phyloP scores from a whole-genome alignment of 2,329 filamentous ascomycete genomes.

The Albophoma yamanashiensis region DNA sequence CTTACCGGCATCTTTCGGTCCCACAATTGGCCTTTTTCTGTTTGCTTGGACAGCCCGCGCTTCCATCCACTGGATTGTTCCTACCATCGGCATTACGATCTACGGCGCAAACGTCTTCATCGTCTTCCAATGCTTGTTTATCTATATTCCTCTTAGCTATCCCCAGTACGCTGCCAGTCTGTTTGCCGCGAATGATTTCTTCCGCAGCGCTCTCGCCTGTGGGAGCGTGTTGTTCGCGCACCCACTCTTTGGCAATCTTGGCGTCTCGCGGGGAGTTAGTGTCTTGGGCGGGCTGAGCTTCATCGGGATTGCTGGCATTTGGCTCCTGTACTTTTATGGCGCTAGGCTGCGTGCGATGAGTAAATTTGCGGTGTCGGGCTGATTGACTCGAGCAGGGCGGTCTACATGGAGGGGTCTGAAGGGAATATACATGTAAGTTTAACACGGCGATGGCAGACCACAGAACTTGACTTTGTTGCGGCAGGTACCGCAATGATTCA shows the following conservation, averaged over 20 bases:
- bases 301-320: conserved; percentile 46
- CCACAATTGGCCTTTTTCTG: conserved; percentile 48
- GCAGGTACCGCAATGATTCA: neutral
- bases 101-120: conserved; percentile 42
- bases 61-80: conserved; percentile 42
- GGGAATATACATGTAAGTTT: too few species aligned
- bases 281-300: conserved; percentile 44
- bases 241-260: conserved; percentile 48
- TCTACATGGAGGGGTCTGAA: too few species aligned
- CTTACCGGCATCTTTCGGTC: conserved; percentile 38
- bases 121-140: conserved; percentile 49
- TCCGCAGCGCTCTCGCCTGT: conserved; percentile 46
- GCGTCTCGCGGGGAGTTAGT: conserved; percentile 45
- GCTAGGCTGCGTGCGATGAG: conserved; percentile 42
- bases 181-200: conserved; percentile 52
- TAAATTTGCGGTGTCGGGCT: conserved; percentile 39
- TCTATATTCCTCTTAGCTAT: conserved; percentile 46
- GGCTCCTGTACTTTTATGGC: conserved; percentile 47
- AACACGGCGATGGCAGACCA: neutral
- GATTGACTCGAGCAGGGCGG: neutral
- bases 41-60: conserved; percentile 47
- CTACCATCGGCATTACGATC: conserved; percentile 45
- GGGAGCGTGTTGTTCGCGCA: conserved; percentile 50
- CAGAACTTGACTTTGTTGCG: neutral
- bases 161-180: conserved; percentile 46